Conservation (phyloP, 352 stramenopile genomes). For the Phytophthora colocasiae region DNA sequence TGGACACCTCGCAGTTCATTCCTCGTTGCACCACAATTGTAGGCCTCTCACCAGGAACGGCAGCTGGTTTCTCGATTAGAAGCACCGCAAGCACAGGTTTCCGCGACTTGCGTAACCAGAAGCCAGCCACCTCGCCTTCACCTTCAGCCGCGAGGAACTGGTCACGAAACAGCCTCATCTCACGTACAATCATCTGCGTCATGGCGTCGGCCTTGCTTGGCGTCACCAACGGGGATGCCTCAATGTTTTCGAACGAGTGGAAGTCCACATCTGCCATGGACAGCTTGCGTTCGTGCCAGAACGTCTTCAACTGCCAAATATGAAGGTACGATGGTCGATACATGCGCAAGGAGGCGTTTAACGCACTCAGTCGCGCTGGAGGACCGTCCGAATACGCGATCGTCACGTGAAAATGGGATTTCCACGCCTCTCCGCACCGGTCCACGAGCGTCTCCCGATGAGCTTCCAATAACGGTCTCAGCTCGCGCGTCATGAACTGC, state of each 20-base stretch:
- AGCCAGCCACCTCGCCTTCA: conserved; percentile 91
- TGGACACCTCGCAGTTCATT: conserved; percentile 99
- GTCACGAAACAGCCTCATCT: conserved; percentile 92
- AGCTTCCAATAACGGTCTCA: conserved; percentile 94
- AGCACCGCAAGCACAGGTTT: conserved; percentile 98
- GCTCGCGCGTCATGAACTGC: conserved; percentile 95
- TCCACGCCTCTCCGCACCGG: conserved; percentile 92
- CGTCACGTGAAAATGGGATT: conserved; percentile 95
- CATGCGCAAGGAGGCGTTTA: conserved; percentile 95
- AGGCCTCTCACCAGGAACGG: conserved; percentile 45
- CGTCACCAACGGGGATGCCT: conserved; percentile 93
- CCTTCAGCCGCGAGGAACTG: conserved; percentile 81
- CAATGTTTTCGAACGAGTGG: conserved; percentile 97
- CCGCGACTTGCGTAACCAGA: conserved; percentile 98
- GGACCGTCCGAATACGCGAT: conserved; percentile 97
- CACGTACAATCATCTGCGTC: conserved; percentile 89
- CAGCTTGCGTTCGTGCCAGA: conserved; percentile 97
- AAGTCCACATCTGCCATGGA: conserved; percentile 97
- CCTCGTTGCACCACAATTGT: conserved; percentile 91
- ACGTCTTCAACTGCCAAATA: conserved; percentile 99
- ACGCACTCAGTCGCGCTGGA: conserved; percentile 94
- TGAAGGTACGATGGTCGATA: conserved; percentile 97
- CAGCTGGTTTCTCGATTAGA: conserved; percentile 91
- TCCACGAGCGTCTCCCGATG: conserved; percentile 95
- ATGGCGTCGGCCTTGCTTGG: conserved; percentile 81